Percentiles rank a stretch among this genome's conserved stretches.
Conservation (phyloP, 2,329 filamentous ascomycete genomes). For the Scedosporium dehoogii region DNA sequence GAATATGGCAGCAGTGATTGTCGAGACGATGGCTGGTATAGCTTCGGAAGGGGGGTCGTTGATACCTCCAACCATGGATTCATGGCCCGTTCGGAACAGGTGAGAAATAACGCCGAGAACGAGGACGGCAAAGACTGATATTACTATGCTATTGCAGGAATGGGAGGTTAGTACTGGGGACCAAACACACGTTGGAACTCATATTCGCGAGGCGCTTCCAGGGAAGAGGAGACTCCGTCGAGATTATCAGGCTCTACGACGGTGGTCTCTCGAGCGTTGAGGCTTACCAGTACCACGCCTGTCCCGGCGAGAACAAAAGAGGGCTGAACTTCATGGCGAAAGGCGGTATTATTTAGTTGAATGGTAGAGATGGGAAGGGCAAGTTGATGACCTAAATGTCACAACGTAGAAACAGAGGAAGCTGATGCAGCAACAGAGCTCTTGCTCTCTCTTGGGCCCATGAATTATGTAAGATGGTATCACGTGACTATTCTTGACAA, state of each 20-base stretch:
- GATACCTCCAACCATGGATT: conserved; percentile 69
- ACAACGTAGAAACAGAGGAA: neutral
- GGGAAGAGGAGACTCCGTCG: neutral
- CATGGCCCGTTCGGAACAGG: conserved; percentile 71
- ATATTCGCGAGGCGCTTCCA: neutral
- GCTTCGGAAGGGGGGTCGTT: conserved; percentile 61
- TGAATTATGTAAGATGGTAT: neutral
- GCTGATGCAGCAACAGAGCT: neutral
- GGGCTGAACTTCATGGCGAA: conserved; percentile 1
- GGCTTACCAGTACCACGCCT: conserved; percentile 2
- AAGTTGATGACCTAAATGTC: neutral
- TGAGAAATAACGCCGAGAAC: conserved; percentile 55
- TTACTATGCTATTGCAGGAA: conserved; percentile 53
- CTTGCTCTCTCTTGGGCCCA: neutral
- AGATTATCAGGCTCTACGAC: too few relatives aligned
- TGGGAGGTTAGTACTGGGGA: too few relatives aligned
- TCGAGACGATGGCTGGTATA: conserved; percentile 67
- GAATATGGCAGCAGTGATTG: conserved; percentile 77
- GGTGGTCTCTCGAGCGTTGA: too few relatives aligned
- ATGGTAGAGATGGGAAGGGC: neutral
- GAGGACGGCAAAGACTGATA: conserved; percentile 55
- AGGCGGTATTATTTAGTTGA: neutral
- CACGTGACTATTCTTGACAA: neutral
- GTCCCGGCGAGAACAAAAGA: conserved; percentile 1
- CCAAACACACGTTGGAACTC: too few relatives aligned